Base-by-base conservation (phyloP, 805 yeast species). In the Scheffersomyces ergatensis region DNA sequence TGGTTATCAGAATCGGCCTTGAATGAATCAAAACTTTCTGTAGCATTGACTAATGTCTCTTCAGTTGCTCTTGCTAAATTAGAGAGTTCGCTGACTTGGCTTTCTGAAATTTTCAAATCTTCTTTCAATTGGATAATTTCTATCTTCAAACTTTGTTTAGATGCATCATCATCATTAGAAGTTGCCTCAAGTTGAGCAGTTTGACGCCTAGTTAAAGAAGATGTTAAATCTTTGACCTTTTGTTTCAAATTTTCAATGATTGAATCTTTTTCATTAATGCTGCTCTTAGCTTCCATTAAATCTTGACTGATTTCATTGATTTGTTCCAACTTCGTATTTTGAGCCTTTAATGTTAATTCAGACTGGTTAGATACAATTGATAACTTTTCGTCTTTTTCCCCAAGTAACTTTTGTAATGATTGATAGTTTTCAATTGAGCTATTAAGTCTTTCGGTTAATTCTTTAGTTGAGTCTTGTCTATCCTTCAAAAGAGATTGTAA, bases 11-110 rank as follows among this genome's bases (percentile, higher is more conserved):
- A 40, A 6, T 64, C 61, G 5, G 17, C 37, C 40, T 54, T 66
- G 34, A 54, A 62, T n/a, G 55, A 51, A 21, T 67, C 87, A 54
- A 75, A 83, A 1, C 82, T 67, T 16, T 65, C 63, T 21, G 77
- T 80, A 44, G 86, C 65, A 34, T 72, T 67, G 29, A 65, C 60
- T 29, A 87, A 66, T 4, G 89, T 80, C 38, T 76, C 77, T 53
- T 87, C 95, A 3, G 88, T 78, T 12, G 85, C 78, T 38, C 63
- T 62, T 0, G 89, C 81, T 31, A 87, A 72, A n/a, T 65, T 67
- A 42, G 81, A 77, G 55, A 82, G 77, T 48, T 83, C 82, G n/a
- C 70, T 70, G 8, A 77, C 72, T 50, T 75, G 80, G n/a, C 74
- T 66, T 47, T 77, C 76, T 0, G 87, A 78, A 13, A 76, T 64